Percentiles rank a stretch among this genome's conserved stretches.
Evolutionary conservation across 1,284 basidiomycete species (phyloP).

Genomic region (Ganoderma multipileum): DNA sequence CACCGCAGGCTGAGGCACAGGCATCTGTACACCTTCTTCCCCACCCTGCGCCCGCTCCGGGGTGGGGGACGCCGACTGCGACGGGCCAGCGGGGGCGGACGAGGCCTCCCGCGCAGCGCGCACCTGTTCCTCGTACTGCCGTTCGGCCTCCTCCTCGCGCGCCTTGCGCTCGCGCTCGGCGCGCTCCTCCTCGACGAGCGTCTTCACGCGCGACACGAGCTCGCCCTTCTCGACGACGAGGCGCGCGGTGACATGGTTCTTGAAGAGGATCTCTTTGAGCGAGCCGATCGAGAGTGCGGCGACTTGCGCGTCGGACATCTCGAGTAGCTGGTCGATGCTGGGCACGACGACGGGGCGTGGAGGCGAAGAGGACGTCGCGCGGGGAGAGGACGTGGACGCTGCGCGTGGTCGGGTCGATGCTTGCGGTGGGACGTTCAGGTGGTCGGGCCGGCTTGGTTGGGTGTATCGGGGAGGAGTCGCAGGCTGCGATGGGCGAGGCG

Average conservation of each 20-base stretch:
- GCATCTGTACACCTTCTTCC: constrained; percentile 5
- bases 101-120: constrained; percentile 45
- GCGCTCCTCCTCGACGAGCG: constrained; percentile 72
- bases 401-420: constrained; percentile 44
- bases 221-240: constrained; percentile 77
- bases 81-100: not conserved
- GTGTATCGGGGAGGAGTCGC: constrained; percentile 22
- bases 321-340: constrained; percentile 68
- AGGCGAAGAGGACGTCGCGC: constrained; percentile 33
- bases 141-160: constrained; percentile 52
- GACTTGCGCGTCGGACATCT: constrained; percentile 63
- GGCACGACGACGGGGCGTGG: constrained; percentile 46
- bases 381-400: constrained; percentile 41
- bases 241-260: constrained; percentile 70
- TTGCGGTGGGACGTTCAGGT: constrained; percentile 35
- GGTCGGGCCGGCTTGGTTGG: constrained; percentile 18
- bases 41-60: not conserved
- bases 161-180: constrained; percentile 57
- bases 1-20: constrained; percentile 2
- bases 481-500: constrained; percentile 19
- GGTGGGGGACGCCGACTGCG: not conserved
- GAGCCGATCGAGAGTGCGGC: constrained; percentile 65
- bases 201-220: constrained; percentile 71
- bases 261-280: constrained; percentile 79
- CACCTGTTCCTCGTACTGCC: constrained; percentile 44